Evolutionary conservation across 768 basidiomycete species (phyloP), one percentile per base, ranked within the genome.

Genomic region (Termitomyces sp.): DNA sequence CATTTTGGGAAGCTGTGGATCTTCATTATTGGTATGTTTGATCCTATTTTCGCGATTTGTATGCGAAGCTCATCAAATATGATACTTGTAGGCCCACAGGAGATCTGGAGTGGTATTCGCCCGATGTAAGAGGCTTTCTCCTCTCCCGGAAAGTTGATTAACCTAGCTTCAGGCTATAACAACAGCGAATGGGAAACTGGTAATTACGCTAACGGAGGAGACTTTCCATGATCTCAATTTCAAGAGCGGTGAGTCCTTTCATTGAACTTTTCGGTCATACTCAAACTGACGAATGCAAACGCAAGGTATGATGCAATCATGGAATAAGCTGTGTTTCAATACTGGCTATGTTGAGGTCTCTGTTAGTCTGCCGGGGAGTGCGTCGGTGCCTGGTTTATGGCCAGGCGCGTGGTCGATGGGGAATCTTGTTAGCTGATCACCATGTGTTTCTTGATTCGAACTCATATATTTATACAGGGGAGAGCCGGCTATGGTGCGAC

Each of bases 311-410:
- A 50, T 94, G 10, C 85, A 88, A 60, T 81, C 85, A 12, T 97
- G 95, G 94, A 96, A 97, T 72, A 92, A 97, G 71, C 71, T 97
- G 52, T 98, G 95, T 72, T 97, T 94, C 72, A 95, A 86, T 15
- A 93, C 92, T 0, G 94, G 92, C 2, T 94, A 94, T 65, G 75
- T 98, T 53, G 97, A 97, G 71, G 83, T 88, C 3, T 81, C 77
- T n/a, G 62, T 92, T 18, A 90, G 88, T 65, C 66, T 92, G 60
- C 90, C 91, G 16, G 91, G 90, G 5, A 68, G 73, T 11, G 73
- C 79, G 1, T 59, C 64, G 38, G 75, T 78, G 15, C 81, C 87
- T 11, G 94, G 94, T 6, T 76, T 91, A 56, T 97, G 94, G 95
- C 94, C 96, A 52, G 84, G 78, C 45, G 82, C 74, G 6, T 91